These are phyloP conservation scores for Paramecium pentaurelia DNA, from an alignment of 73 alveolate genomes.

Conservation along the genomic window DNA sequence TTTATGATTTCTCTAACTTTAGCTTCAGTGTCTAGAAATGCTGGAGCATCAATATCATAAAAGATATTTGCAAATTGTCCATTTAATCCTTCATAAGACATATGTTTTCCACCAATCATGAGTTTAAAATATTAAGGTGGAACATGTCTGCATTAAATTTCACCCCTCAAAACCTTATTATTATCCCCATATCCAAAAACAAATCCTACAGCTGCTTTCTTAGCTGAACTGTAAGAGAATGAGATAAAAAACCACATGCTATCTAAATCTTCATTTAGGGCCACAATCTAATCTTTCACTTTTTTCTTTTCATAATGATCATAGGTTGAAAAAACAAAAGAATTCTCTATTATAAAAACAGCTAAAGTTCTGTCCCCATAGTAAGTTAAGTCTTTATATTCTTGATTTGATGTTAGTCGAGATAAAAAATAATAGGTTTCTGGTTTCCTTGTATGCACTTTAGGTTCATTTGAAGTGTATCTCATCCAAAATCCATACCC, in stretches of 20 bases:
- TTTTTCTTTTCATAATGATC: slow-evolving; percentile 8
- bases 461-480: neutral
- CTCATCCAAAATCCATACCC: slow-evolving; percentile 48
- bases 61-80: slow-evolving; percentile 42
- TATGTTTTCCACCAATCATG: slow-evolving; percentile 1
- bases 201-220: slow-evolving; percentile 18
- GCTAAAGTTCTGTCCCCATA: slow-evolving; percentile 53
- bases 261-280: slow-evolving; percentile 12
- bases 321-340: slow-evolving; percentile 12
- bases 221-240: slow-evolving; percentile 9
- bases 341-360: neutral
- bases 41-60: slow-evolving; percentile 42
- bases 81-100: slow-evolving; percentile 3
- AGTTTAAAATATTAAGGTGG: slow-evolving; percentile 26
- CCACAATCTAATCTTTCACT: neutral
- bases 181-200: slow-evolving; percentile 1
- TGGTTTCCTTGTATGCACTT: neutral
- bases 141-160: slow-evolving; percentile 6
- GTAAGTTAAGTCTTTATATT: neutral
- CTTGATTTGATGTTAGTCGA: slow-evolving; percentile 1
- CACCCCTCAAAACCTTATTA: neutral
- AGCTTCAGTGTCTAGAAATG: neutral
- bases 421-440: slow-evolving; percentile 8
- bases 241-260: slow-evolving; percentile 39
- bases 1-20: neutral